Conservation (phyloP, 257 asterid species). For the Lycium barbarum region DNA sequence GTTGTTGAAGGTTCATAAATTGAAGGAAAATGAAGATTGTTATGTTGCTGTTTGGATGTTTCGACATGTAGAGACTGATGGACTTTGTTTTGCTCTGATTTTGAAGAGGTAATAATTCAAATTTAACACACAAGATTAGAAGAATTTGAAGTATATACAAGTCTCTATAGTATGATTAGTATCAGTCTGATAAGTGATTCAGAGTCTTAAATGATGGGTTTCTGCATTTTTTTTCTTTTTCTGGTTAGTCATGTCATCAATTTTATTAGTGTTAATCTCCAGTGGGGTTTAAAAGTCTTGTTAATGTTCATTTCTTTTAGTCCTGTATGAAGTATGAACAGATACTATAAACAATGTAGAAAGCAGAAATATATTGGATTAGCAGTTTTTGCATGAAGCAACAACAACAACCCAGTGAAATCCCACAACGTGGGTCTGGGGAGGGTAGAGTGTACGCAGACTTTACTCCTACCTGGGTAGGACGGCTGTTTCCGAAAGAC, state of each 20-base stretch:
- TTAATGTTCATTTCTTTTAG: background rate
- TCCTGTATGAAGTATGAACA: too few relatives aligned
- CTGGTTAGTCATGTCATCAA: background rate
- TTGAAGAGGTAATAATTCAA: background rate
- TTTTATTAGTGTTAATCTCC: background rate
- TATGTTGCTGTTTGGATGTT: slow-evolving; percentile 32
- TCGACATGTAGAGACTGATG: background rate
- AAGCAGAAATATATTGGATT: background rate
- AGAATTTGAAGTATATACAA: background rate
- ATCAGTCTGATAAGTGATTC: background rate
- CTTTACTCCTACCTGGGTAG: too few relatives aligned
- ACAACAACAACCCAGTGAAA: too few relatives aligned
- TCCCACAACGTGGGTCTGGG: too few relatives aligned
- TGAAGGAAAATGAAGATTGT: background rate
- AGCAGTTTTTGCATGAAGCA: background rate
- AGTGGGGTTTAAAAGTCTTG: background rate
- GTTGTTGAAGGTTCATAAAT: background rate
- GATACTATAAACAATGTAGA: background rate
- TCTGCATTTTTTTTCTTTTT: background rate
- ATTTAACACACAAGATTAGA: background rate
- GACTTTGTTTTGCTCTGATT: slow-evolving; percentile 25
- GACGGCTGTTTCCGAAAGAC: too few relatives aligned
- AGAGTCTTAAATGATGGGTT: background rate
- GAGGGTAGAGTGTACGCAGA: too few relatives aligned
- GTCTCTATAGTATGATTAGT: background rate